Conservation (phyloP, 495 filamentous ascomycete species). For the Neurospora hispaniola region DNA sequence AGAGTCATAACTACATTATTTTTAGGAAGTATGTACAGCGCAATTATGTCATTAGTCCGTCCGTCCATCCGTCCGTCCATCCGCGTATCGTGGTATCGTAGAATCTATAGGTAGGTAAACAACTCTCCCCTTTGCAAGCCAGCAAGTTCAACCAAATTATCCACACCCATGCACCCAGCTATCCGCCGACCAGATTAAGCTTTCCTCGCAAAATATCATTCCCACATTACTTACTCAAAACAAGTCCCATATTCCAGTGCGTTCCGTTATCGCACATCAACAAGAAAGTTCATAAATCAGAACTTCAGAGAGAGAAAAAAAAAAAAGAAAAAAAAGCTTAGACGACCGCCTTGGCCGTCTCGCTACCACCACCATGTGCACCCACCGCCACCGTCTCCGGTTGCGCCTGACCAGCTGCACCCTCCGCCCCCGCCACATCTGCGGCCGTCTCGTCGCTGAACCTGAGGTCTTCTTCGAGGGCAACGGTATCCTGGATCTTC, state of each 20-base stretch:
- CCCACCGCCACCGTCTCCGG: neutral
- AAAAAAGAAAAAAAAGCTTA: neutral
- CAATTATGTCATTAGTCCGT: neutral
- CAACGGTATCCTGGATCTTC: conserved; percentile 63
- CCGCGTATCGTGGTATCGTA: neutral
- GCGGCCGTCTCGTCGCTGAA: conserved; percentile 71
- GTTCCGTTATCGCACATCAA: neutral
- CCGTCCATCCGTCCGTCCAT: neutral
- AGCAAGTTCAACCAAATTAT: neutral
- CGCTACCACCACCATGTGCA: neutral
- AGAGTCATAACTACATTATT: neutral
- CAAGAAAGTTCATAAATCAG: neutral
- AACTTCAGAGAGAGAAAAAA: neutral
- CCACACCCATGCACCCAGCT: neutral
- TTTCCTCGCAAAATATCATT: neutral
- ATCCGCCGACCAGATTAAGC: too few species aligned
- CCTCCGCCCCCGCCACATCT: conserved; percentile 40
- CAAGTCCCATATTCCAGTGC: neutral
- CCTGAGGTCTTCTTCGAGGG: conserved; percentile 66
- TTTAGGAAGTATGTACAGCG: neutral
- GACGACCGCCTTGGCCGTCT: neutral
- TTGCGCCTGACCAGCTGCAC: neutral
- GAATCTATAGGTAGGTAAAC: neutral
- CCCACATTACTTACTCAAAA: neutral
- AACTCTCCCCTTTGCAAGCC: neutral